A percentile compares a stretch with the other conserved stretches of the same genome.
phyloP scores from a whole-genome alignment of 805 yeast genomes.

The Candida chauliodis region DNA sequence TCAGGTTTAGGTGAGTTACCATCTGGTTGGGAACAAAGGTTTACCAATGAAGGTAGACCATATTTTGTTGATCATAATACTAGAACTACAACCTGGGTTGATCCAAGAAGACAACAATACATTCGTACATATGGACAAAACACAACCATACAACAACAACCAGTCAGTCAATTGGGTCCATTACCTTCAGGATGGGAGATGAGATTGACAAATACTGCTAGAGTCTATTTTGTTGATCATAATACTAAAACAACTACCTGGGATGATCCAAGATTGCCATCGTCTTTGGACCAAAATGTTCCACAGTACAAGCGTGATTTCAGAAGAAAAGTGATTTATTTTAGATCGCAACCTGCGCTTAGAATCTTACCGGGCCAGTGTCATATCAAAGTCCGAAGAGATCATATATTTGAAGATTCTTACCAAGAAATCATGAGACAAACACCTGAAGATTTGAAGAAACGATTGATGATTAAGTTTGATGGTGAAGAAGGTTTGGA shows the following conservation, averaged over 20 bases:
- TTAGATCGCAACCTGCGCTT: conserved; percentile 96
- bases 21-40: conserved; percentile 98
- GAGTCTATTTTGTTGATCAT: conserved; percentile 98
- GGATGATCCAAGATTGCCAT: conserved; percentile 99
- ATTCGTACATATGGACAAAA: conserved; percentile 90
- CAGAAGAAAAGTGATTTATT: conserved; percentile 94
- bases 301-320: conserved; percentile 99
- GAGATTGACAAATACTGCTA: conserved; percentile 97
- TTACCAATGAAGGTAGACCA: conserved; percentile 97
- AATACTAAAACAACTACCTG: conserved; percentile 98
- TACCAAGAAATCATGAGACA: conserved; percentile 99
- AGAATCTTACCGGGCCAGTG: conserved; percentile 98
- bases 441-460: conserved; percentile 96
- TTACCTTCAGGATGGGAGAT: conserved; percentile 99
- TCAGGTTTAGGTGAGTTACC: conserved; percentile 97
- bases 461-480: conserved; percentile 94
- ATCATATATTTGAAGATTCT: conserved; percentile 94
- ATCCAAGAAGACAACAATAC: conserved; percentile 98
- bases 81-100: conserved; percentile 99
- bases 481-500: conserved; percentile 99
- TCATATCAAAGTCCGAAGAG: conserved; percentile 95
- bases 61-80: conserved; percentile 98
- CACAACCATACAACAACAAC: conserved; percentile 95
- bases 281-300: conserved; percentile 94
- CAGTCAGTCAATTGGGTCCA: conserved; percentile 96